Evolutionary conservation across 2,329 filamentous ascomycete genomes (phyloP).

Genomic region (Nothophaeocryptopus gaeumannii): DNA sequence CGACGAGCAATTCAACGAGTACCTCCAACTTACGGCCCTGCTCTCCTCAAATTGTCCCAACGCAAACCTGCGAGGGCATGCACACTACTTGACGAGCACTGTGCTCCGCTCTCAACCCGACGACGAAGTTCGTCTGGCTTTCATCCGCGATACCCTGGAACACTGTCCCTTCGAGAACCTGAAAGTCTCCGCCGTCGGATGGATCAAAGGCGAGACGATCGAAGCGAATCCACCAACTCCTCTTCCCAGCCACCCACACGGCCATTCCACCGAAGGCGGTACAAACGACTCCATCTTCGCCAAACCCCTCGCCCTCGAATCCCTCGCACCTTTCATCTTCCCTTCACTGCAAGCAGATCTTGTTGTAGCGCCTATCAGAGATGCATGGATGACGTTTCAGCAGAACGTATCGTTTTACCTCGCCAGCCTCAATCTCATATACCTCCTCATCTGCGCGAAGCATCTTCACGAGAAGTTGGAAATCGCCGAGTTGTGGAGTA

Average conservation of each 20-base stretch:
- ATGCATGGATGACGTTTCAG: slow-evolving; percentile 47
- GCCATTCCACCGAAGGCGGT: slow-evolving; percentile 8
- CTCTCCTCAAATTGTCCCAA: slow-evolving; percentile 50
- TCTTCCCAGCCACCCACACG: slow-evolving; percentile 19
- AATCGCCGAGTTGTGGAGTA: slow-evolving; percentile 44
- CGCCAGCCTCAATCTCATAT: slow-evolving; percentile 58
- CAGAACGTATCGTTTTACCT: slow-evolving; percentile 55
- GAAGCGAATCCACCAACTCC: slow-evolving; percentile 40
- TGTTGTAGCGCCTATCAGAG: slow-evolving; percentile 37
- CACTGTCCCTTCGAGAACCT: slow-evolving; percentile 54
- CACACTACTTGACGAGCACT: slow-evolving; percentile 49
- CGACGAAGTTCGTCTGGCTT: slow-evolving; percentile 49
- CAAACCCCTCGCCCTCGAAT: slow-evolving; percentile 47
- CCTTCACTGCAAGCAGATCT: slow-evolving; percentile 46
- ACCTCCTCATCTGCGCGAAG: slow-evolving; percentile 52
- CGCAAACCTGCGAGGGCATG: slow-evolving; percentile 47
- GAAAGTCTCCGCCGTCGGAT: slow-evolving; percentile 57
- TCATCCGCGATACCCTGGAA: slow-evolving; percentile 56
- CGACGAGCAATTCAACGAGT: slow-evolving; percentile 53
- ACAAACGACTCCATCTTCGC: slow-evolving; percentile 43
- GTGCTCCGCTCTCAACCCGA: slow-evolving; percentile 55
- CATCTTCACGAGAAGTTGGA: slow-evolving; percentile 48
- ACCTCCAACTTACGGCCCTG: slow-evolving; percentile 50
- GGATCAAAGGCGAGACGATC: slow-evolving; percentile 60
- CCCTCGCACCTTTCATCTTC: slow-evolving; percentile 53